Conservation (phyloP, 2,329 filamentous ascomycete species). For the Didymella lethalis region DNA sequence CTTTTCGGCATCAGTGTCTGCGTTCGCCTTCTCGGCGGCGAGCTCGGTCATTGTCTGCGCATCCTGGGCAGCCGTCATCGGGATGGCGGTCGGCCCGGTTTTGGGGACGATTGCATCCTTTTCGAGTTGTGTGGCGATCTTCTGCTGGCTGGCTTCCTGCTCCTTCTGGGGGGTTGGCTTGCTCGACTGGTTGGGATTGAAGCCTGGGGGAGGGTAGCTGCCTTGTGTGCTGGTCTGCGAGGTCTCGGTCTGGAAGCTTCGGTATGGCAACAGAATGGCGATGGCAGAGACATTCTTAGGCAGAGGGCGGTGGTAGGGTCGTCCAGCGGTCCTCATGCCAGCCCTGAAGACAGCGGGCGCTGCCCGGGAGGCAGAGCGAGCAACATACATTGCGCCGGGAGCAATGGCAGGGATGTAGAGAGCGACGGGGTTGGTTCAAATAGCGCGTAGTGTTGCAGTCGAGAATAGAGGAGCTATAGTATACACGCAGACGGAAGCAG, state of each 20-base stretch:
- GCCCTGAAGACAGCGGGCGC: constrained; percentile 58
- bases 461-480: constrained; percentile 13
- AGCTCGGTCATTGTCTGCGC: constrained; percentile 67
- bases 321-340: constrained; percentile 53
- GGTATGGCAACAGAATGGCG: constrained; percentile 64
- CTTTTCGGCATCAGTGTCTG: constrained; percentile 60
- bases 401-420: constrained; percentile 22
- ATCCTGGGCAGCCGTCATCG: constrained; percentile 59
- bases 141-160: constrained; percentile 35
- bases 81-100: constrained; percentile 52
- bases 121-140: constrained; percentile 32
- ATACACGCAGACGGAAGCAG: constrained; percentile 22
- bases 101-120: constrained; percentile 48
- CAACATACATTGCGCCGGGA: constrained; percentile 55
- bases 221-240: constrained; percentile 57
- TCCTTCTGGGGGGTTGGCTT: constrained; percentile 75
- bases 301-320: constrained; percentile 51
- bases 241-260: constrained; percentile 65
- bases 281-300: constrained; percentile 64
- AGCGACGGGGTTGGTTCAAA: constrained; percentile 16
- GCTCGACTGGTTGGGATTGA: constrained; percentile 89
- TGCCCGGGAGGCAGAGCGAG: constrained; percentile 54
- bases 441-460: constrained; percentile 5
- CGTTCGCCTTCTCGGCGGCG: constrained; percentile 65
- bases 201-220: constrained; percentile 81